Evolutionary conservation across 768 basidiomycete species (phyloP).

Genomic region (Pluteus cervinus): DNA sequence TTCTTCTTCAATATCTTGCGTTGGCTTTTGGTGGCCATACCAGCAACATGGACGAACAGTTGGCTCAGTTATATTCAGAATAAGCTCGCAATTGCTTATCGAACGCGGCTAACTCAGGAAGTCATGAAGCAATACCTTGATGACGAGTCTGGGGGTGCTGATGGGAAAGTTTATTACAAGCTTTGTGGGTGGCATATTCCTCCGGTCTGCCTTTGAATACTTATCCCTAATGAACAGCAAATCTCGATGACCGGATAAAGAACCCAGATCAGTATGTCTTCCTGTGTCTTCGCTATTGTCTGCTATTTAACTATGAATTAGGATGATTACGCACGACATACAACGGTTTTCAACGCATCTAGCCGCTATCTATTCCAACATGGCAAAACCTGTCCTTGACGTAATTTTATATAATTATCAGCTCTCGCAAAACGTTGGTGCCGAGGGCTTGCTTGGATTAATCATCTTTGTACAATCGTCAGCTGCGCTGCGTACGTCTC

Average conservation of each 20-base stretch:
- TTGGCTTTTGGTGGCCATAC: slow-evolving; percentile 90
- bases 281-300: slow-evolving; percentile 2
- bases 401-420: slow-evolving; percentile 96
- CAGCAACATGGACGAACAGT: slow-evolving; percentile 89
- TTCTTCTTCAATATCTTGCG: slow-evolving; percentile 83
- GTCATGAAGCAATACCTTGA: slow-evolving; percentile 84
- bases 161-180: slow-evolving; percentile 91
- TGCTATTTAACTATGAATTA: slow-evolving; percentile 22
- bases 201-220: not conserved
- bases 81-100: slow-evolving; percentile 85
- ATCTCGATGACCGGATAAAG: slow-evolving; percentile 92
- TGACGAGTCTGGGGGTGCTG: slow-evolving; percentile 52
- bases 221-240: slow-evolving; percentile 46
- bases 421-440: slow-evolving; percentile 88
- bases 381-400: slow-evolving; percentile 91
- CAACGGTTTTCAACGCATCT: slow-evolving; percentile 87
- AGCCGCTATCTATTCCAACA: slow-evolving; percentile 89
- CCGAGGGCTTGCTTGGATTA: slow-evolving; percentile 81
- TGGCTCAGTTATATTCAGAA: slow-evolving; percentile 93
- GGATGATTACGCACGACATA: slow-evolving; percentile 95
- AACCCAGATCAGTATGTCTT: slow-evolving; percentile 81
- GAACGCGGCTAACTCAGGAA: slow-evolving; percentile 78
- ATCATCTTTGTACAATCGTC: slow-evolving; percentile 82
- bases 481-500: slow-evolving; percentile 67
- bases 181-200: slow-evolving; percentile 46